These are phyloP conservation scores for Kurtzmaniella natalensis DNA, from an alignment of 1,139 yeast species.

Conservation along the genomic window DNA sequence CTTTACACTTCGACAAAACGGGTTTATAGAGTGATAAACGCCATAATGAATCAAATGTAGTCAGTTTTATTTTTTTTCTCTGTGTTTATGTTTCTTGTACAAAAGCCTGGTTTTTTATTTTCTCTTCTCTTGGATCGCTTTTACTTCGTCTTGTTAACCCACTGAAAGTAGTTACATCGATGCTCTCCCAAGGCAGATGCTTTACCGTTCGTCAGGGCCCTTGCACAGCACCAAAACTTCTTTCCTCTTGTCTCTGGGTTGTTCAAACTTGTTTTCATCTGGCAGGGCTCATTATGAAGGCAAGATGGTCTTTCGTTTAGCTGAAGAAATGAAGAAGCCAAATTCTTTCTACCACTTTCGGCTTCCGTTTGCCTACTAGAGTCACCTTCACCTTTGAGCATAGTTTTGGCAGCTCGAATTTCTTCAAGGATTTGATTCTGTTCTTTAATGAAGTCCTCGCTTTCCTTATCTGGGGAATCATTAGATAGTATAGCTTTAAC, in stretches of 20 bases:
- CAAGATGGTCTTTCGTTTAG: too few species aligned
- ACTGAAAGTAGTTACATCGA: constrained; percentile 32
- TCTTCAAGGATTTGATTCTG: too few species aligned
- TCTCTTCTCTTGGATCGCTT: too few species aligned
- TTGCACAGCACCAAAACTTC: constrained; percentile 56
- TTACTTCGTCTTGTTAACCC: constrained; percentile 19
- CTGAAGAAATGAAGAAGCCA: too few species aligned
- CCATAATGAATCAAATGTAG: background rate
- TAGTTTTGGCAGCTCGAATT: too few species aligned
- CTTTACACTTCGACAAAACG: constrained; percentile 5
- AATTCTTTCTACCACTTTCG: too few species aligned
- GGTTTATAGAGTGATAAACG: constrained; percentile 6
- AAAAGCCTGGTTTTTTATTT: background rate
- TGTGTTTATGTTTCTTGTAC: constrained; percentile 1
- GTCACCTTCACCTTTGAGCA: too few species aligned
- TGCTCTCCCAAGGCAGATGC: constrained; percentile 12
- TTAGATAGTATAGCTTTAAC: too few species aligned
- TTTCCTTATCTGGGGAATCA: too few species aligned
- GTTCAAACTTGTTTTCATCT: constrained; percentile 44
- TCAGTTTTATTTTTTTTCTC: background rate
- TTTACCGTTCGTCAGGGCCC: constrained; percentile 1
- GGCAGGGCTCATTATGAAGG: constrained; percentile 45
- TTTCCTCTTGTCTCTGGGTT: constrained; percentile 45
- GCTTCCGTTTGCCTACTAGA: too few species aligned
- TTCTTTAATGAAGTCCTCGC: too few species aligned